These are phyloP conservation scores for Ramaria sp. DNA, from an alignment of 768 basidiomycete genomes.

Conservation along the genomic window DNA sequence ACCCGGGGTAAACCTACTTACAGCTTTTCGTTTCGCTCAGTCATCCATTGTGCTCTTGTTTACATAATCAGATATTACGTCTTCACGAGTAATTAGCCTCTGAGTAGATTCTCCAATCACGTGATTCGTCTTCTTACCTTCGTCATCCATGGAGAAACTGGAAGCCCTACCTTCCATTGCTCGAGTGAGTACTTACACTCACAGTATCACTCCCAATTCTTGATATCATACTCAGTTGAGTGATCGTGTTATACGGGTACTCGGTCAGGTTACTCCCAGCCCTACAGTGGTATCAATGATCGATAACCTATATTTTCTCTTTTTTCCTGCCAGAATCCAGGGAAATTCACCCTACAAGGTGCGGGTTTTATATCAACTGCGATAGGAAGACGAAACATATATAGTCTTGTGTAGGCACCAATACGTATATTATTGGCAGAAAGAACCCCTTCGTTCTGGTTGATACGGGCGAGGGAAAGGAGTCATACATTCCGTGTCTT, in stretches of 20 bases:
- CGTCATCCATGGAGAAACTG: conserved; percentile 45
- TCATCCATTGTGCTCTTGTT: no score
- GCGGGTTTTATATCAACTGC: background rate
- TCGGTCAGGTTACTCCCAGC: conserved; percentile 52
- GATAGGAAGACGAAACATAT: background rate
- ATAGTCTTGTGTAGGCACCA: conserved; percentile 59
- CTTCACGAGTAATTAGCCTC: no score
- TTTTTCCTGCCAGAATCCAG: conserved; percentile 53
- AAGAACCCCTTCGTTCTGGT: conserved; percentile 65
- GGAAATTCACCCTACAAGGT: conserved; percentile 85
- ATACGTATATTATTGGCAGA: conserved; percentile 75
- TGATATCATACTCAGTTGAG: conserved; percentile 35
- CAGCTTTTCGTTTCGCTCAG: no score
- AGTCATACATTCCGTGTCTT: conserved; percentile 57
- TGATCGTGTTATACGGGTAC: conserved; percentile 50
- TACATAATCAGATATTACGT: no score
- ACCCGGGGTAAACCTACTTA: no score
- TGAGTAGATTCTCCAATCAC: no score
- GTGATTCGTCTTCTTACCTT: no score
- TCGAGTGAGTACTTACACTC: conserved; percentile 28
- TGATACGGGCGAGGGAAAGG: conserved; percentile 72
- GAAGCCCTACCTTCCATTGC: conserved; percentile 42
- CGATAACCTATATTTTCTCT: background rate
- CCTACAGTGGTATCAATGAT: background rate
- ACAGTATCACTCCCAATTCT: background rate